A percentile compares a stretch with the other conserved stretches of the same genome.
phyloP scores from a whole-genome alignment of 2,329 filamentous ascomycete species.

The Colletotrichum kahawae region DNA sequence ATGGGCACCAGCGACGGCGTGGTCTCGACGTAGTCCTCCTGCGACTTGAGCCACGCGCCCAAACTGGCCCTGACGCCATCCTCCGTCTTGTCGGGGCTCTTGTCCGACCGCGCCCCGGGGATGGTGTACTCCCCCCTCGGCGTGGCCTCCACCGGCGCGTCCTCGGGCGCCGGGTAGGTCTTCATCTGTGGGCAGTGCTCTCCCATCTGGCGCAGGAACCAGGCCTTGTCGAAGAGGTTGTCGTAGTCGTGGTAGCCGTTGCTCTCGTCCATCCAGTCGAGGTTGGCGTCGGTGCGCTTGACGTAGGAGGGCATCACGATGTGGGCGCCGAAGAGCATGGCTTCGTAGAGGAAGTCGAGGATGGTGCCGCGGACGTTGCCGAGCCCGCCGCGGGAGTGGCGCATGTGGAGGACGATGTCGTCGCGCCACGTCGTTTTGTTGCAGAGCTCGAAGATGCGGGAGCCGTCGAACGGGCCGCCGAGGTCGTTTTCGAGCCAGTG shows the following conservation, averaged over 20 bases:
- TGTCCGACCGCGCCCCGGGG: background rate
- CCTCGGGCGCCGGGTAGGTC: background rate
- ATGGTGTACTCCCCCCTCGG: background rate
- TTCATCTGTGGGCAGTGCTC: background rate
- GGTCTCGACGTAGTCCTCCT: background rate
- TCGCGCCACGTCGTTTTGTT: background rate
- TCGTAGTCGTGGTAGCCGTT: background rate
- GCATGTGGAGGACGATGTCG: background rate
- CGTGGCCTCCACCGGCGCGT: background rate
- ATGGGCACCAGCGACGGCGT: background rate
- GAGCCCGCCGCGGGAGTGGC: background rate
- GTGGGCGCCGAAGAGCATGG: background rate
- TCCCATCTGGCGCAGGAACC: background rate
- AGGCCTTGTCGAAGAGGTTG: background rate
- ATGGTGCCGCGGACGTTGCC: background rate
- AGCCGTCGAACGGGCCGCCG: background rate
- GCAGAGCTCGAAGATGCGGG: background rate
- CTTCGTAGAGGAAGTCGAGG: background rate
- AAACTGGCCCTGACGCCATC: background rate
- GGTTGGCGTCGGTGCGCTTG: background rate
- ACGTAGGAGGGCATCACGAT: background rate
- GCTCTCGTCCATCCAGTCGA: background rate
- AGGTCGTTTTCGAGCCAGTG: background rate
- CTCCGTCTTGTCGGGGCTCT: background rate
- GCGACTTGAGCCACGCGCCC: background rate